Base-by-base conservation (phyloP, 2,329 filamentous ascomycete genomes). In the Trichothecium sympodiale region DNA sequence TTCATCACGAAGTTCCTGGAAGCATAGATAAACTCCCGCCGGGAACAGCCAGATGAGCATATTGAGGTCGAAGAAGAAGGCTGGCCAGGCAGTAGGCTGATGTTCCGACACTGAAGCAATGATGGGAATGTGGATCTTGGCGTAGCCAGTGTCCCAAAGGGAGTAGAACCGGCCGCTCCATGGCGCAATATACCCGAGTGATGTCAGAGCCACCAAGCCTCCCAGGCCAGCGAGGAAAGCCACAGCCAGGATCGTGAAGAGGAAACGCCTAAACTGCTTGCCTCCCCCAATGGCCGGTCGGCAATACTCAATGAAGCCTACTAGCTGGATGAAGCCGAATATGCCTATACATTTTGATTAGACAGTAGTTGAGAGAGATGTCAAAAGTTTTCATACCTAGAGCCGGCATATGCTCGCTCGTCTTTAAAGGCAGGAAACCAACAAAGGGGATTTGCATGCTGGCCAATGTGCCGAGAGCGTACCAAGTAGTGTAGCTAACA, bases 401-500 rank as follows among this genome's bases (percentile, higher is more conserved):
- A 17, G 91, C 87, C 39, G 91, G 84, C 89, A 98, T 98, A 62
- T 98, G 91, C 63, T 98, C 91, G 64, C 87, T 95, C 56, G 86
- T 96, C 58, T 86, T 83, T 54, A 98, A 86, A 17, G 91, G 89
- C 63, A 94, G 64, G 69, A 98, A 98, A 39, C 91, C 91, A 38
- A 98, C 93, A 53, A 98, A 98, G 4, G 91, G 91, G 65, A 98
- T 91, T 63, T 98, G 91, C 89, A 98, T 96, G 67, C 87, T 94
- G 37, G 88, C 91, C 60, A 98, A 62, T 45, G 91, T 96, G 41
- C 93, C 91, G 26, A 98, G 70, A 28, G 88, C 86, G 60, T 94
- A 98, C 91, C 93, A 98, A 2, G 89, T 96, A 30, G 85, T 94
- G 62, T 98, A 98, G 55, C 86, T 85, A 53, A 96, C 87, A 52